Evolutionary conservation across 1,139 yeast genomes (phyloP), one percentile per base, ranked within the genome.

Genomic region (Protomyces macrosporus): DNA sequence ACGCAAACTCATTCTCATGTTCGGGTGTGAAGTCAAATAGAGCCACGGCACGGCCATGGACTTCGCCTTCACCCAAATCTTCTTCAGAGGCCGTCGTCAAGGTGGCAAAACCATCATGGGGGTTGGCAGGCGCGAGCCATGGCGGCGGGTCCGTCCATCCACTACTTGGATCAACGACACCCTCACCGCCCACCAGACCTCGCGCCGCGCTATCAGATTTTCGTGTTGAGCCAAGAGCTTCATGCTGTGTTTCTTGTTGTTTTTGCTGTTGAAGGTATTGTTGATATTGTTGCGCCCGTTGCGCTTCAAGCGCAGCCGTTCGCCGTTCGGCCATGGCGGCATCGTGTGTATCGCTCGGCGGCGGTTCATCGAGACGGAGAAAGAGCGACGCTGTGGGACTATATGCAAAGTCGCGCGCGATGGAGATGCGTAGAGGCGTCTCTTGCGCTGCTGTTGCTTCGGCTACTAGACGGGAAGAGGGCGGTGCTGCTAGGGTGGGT

Each of bases 1-100:
- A 77, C 12, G 82, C 84, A 61, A 91, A 84, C 71, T 93, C 99
- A 73, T 93, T 93, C 70, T 90, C 97, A 74, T 93, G 93, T 73
- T 93, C 98, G 0, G 98, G 97, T 39, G 78, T 80, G 73, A 93
- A 93, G 70, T 91, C 95, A 74, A 90, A 93, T 62, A 95, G 74
- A 1, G 98, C 98, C 34, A 91, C 77, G 0, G 96, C 97, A 66
- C 83, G 80, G 58, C 83, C 82, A 67, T 81, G 81, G 52, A 83
- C 75, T 67, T 79, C 83, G 66, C 77, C 79, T 23, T 60, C 66
- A 16, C 35, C 52, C 45, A 40, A 23, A 14, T 40, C 52, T 16
- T 58, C 62, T 35, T 50, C 45, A 30, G 40, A 14, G 14, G 4
- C 34, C 10, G 36, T 10, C 7, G 16, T 55, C 23, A 16, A 32